phyloP scores from a whole-genome alignment of 2,329 filamentous ascomycete genomes.

The Cladophialophora bantiana region DNA sequence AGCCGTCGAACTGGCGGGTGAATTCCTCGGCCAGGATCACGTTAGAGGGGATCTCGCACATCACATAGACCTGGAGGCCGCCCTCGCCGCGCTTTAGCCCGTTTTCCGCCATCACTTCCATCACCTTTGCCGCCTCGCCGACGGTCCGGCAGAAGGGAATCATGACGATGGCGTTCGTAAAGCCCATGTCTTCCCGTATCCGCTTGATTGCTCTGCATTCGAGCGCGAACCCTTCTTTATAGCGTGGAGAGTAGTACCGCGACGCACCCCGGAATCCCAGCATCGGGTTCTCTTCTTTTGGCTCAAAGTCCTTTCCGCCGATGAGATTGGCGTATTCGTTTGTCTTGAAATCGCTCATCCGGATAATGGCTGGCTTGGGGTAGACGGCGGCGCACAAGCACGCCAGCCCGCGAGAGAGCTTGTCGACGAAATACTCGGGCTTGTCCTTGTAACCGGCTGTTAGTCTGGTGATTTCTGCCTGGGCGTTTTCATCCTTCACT shows the following conservation, averaged over 20 bases:
- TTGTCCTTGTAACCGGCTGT: slow-evolving; percentile 46
- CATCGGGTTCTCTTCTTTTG: slow-evolving; percentile 52
- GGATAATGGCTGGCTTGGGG: slow-evolving; percentile 50
- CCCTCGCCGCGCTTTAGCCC: slow-evolving; percentile 48
- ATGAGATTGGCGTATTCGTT: slow-evolving; percentile 52
- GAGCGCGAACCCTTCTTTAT: slow-evolving; percentile 50
- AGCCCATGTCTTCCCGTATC: slow-evolving; percentile 49
- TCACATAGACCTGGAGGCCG: slow-evolving; percentile 50
- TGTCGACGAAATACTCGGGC: slow-evolving; percentile 51
- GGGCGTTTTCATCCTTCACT: slow-evolving; percentile 37
- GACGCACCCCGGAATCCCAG: slow-evolving; percentile 53
- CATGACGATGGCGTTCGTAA: slow-evolving; percentile 42
- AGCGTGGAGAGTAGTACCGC: slow-evolving; percentile 51
- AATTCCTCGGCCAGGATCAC: slow-evolving; percentile 50
- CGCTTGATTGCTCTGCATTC: slow-evolving; percentile 50
- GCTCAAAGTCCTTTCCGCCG: slow-evolving; percentile 51
- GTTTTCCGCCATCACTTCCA: slow-evolving; percentile 40
- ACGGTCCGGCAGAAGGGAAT: slow-evolving; percentile 15
- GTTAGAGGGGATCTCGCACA: slow-evolving; percentile 54
- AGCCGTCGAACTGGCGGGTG: slow-evolving; percentile 50
- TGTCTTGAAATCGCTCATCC: slow-evolving; percentile 53
- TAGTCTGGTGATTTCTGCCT: slow-evolving; percentile 42
- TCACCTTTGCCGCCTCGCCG: slow-evolving; percentile 12
- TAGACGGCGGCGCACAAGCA: slow-evolving; percentile 49
- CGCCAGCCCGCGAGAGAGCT: slow-evolving; percentile 48